These are phyloP conservation scores for Pythium aphanidermatum DNA, from an alignment of 352 stramenopile species.

Conservation along the genomic window DNA sequence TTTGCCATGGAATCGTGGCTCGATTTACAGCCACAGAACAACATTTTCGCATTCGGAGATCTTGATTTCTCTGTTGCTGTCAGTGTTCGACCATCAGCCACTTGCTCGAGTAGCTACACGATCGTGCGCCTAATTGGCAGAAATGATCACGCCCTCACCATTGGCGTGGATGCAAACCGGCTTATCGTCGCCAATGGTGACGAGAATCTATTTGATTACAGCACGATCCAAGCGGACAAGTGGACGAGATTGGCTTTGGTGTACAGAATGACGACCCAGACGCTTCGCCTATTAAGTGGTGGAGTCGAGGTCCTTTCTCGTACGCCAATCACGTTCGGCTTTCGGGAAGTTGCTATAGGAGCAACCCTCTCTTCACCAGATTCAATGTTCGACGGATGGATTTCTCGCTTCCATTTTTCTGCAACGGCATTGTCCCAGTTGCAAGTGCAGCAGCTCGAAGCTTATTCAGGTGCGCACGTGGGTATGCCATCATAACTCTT, in stretches of 20 bases:
- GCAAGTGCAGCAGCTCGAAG: conserved; percentile 30
- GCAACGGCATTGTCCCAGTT: conserved; percentile 23
- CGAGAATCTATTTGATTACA: not conserved
- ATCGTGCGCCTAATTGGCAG: too few relatives aligned
- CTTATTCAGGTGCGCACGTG: conserved; percentile 29
- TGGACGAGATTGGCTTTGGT: conserved; percentile 17
- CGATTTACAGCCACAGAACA: not conserved
- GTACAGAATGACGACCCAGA: conserved; percentile 5
- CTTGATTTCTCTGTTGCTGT: conserved; percentile 38
- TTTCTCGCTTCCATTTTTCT: conserved; percentile 41
- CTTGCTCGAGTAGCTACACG: too few relatives aligned
- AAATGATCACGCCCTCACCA: not conserved
- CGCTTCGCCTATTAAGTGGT: conserved; percentile 13
- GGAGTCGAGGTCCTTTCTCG: not conserved
- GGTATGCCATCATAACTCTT: not conserved
- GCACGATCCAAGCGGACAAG: not conserved
- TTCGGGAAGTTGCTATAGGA: conserved; percentile 8
- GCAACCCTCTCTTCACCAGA: conserved; percentile 19
- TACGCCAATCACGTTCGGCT: not conserved
- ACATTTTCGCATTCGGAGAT: conserved; percentile 32
- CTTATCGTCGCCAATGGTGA: not conserved
- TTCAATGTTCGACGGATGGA: conserved; percentile 34
- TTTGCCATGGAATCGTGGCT: conserved; percentile 12
- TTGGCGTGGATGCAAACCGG: not conserved
- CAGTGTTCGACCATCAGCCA: conserved; percentile 21